phyloP scores from a whole-genome alignment of 345 rosid species.

The Microcos paniculata region DNA sequence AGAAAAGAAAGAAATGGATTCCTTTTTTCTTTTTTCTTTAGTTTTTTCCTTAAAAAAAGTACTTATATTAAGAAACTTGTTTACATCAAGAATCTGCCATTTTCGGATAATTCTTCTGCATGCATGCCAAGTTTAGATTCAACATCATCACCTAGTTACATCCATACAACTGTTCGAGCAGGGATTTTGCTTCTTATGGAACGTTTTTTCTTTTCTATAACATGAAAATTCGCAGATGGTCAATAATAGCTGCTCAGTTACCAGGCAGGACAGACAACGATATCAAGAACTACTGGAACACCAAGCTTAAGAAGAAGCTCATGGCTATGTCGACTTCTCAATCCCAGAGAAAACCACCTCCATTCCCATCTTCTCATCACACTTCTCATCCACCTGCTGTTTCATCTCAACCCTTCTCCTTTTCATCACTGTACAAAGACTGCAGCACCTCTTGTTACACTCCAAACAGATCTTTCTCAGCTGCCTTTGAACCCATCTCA shows the following conservation, averaged over 20 bases:
- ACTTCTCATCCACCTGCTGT: constrained; percentile 22
- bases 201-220: constrained; percentile 1
- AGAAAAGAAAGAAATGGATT: not conserved
- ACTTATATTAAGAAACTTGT: not conserved
- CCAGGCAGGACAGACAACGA: constrained; percentile 97
- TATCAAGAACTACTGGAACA: constrained; percentile 95
- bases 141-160: constrained; percentile 27
- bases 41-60: not conserved
- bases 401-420: constrained; percentile 6
- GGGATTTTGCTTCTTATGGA: constrained; percentile 13
- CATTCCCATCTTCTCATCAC: constrained; percentile 38
- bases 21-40: no score
- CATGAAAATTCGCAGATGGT: constrained; percentile 66
- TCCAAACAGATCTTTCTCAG: constrained; percentile 19
- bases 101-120: constrained; percentile 31
- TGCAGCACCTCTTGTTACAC: constrained; percentile 10
- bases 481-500: constrained; percentile 28
- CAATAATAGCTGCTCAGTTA: constrained; percentile 93
- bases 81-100: constrained; percentile 28
- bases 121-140: constrained; percentile 37
- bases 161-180: constrained; percentile 18
- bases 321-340: constrained; percentile 42
- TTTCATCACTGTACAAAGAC: constrained; percentile 29
- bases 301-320: constrained; percentile 90
- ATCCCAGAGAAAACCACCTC: constrained; percentile 40